phyloP scores from a whole-genome alignment of 1,284 basidiomycete genomes.

The Athelia psychrophila region DNA sequence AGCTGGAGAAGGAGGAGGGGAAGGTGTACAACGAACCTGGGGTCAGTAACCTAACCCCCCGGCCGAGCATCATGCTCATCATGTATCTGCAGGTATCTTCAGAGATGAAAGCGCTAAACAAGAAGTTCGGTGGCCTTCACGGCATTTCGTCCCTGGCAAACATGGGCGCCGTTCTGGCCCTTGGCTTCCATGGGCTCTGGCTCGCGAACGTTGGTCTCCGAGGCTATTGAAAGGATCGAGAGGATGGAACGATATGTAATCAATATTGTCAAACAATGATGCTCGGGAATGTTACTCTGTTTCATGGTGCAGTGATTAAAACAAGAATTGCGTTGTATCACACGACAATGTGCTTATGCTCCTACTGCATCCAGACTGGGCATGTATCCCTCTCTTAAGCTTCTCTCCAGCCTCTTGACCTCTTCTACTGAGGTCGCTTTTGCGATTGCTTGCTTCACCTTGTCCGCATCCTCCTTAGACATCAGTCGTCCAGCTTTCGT shows the following conservation, averaged over 20 bases:
- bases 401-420: conserved; percentile 84
- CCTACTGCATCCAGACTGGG: conserved; percentile 75
- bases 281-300: background rate
- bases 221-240: conserved; percentile 25
- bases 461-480: conserved; percentile 90
- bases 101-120: conserved; percentile 67
- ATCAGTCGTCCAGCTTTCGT: conserved; percentile 81
- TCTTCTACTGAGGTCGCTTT: conserved; percentile 91
- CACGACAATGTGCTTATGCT: conserved; percentile 39
- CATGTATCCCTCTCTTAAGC: conserved; percentile 83
- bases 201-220: conserved; percentile 52
- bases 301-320: background rate
- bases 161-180: conserved; percentile 54
- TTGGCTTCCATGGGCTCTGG: conserved; percentile 74
- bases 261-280: background rate
- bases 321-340: background rate
- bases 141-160: conserved; percentile 69
- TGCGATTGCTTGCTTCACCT: conserved; percentile 88
- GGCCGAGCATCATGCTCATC: conserved; percentile 2
- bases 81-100: conserved; percentile 50
- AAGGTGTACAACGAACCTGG: conserved; percentile 61
- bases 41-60: conserved; percentile 40
- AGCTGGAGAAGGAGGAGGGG: conserved; percentile 71
- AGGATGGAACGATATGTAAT: conserved; percentile 9
- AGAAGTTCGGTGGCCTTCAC: conserved; percentile 62